Evolutionary conservation across 2,329 filamentous ascomycete species (phyloP).

Genomic region (Diaporthe sp.): DNA sequence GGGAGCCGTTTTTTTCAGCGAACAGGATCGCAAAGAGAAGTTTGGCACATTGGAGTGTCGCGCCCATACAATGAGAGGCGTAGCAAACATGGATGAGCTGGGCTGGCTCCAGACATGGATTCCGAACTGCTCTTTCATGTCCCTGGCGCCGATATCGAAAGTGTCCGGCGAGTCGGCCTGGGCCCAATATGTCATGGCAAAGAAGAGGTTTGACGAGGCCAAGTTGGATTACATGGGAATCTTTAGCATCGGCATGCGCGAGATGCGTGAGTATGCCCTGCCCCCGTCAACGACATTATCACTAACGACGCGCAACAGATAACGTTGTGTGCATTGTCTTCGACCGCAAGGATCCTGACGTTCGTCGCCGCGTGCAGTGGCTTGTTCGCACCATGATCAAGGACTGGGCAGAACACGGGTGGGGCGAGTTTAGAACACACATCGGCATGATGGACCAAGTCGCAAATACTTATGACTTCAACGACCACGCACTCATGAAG

Average conservation of each 20-base stretch:
- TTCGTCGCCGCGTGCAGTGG: constrained; percentile 40
- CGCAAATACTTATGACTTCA: constrained; percentile 51
- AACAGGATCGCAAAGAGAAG: constrained; percentile 45
- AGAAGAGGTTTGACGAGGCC: constrained; percentile 39
- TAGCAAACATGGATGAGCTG: constrained; percentile 53
- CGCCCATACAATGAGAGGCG: constrained; percentile 42
- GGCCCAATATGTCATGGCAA: constrained; percentile 46
- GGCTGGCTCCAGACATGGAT: constrained; percentile 47
- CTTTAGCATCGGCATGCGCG: constrained; percentile 47
- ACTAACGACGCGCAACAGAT: constrained; percentile 33
- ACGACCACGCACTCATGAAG: constrained; percentile 47
- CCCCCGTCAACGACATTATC: neutral
- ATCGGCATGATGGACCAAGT: constrained; percentile 52
- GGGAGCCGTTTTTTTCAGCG: constrained; percentile 48
- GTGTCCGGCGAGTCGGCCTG: constrained; percentile 48
- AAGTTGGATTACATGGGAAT: constrained; percentile 46
- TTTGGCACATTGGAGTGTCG: constrained; percentile 22
- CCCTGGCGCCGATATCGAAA: constrained; percentile 50
- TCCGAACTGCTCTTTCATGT: constrained; percentile 50
- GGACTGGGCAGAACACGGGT: constrained; percentile 48
- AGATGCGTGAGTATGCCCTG: constrained; percentile 48
- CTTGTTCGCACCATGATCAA: constrained; percentile 49
- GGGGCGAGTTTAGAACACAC: constrained; percentile 54
- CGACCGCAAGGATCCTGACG: constrained; percentile 48
- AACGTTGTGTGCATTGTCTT: constrained; percentile 56